Evolutionary conservation across 148 eudicot genomes (phyloP).

Genomic region (Pharnaceum exiguum): DNA sequence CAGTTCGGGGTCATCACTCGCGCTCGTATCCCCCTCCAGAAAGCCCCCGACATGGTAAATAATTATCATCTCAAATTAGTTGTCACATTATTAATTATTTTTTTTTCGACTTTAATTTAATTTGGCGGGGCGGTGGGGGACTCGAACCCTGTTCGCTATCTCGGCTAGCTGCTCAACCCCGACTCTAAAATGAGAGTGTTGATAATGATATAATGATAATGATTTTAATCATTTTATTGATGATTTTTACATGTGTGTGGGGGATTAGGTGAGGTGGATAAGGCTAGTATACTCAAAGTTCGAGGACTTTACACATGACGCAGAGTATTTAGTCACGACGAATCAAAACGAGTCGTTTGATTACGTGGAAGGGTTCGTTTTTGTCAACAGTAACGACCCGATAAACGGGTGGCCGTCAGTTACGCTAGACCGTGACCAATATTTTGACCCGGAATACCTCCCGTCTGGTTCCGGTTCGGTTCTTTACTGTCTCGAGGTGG

Average conservation of each 20-base stretch:
- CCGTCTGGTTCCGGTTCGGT: constrained; percentile 48
- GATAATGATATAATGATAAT: not conserved
- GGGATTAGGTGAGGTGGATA: constrained; percentile 82
- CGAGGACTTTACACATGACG: constrained; percentile 65
- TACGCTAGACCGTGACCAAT: constrained; percentile 38
- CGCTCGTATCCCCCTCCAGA: constrained; percentile 61
- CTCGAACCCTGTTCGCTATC: too few relatives aligned
- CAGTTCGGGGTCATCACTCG: constrained; percentile 85
- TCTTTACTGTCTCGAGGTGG: constrained; percentile 78
- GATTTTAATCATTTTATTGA: not conserved
- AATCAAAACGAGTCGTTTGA: constrained; percentile 52
- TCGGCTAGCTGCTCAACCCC: too few relatives aligned
- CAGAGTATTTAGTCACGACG: constrained; percentile 66
- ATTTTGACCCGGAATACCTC: constrained; percentile 47
- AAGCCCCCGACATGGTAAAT: constrained; percentile 66
- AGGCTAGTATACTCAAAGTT: constrained; percentile 76
- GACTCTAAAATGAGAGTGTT: too few relatives aligned
- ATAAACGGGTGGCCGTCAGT: constrained; percentile 78
- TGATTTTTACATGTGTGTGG: not conserved
- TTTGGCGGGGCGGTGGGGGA: too few relatives aligned
- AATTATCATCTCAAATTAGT: not conserved
- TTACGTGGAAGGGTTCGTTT: constrained; percentile 82
- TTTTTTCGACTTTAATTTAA: too few relatives aligned
- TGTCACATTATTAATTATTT: not conserved
- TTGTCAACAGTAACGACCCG: constrained; percentile 75